Percentiles rank a stretch among this genome's conserved stretches.
Conservation (phyloP, 2,329 filamentous ascomycete genomes). For the Paecilomyces sp. region DNA sequence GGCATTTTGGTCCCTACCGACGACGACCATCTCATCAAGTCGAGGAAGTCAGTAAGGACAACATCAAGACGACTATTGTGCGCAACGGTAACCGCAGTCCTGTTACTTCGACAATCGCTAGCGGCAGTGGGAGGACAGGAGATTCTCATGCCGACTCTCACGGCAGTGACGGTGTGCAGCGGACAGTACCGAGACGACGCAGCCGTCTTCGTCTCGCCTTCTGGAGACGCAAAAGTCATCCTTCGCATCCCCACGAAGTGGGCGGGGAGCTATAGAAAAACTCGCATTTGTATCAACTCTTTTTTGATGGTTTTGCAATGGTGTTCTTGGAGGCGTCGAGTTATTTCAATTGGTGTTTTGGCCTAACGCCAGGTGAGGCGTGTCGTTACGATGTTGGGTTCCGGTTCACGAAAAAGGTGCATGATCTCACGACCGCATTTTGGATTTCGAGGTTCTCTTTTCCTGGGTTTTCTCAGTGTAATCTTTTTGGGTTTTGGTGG, state of each 20-base stretch:
- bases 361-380: neutral
- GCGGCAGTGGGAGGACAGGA: conserved; percentile 12
- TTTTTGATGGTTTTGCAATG: conserved; percentile 12
- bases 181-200: conserved; percentile 27
- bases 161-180: conserved; percentile 10
- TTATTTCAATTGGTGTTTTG: conserved; percentile 4
- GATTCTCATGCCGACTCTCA: conserved; percentile 5
- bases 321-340: conserved; percentile 10
- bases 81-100: conserved; percentile 19
- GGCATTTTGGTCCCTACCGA: neutral
- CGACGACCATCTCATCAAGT: conserved; percentile 12
- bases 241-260: conserved; percentile 21
- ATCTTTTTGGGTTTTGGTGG: conserved; percentile 3
- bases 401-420: conserved; percentile 18
- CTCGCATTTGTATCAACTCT: conserved; percentile 2
- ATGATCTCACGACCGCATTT: conserved; percentile 20
- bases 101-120: conserved; percentile 17
- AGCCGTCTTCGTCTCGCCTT: conserved; percentile 35
- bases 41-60: conserved; percentile 15
- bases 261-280: conserved; percentile 22
- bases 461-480: conserved; percentile 2
- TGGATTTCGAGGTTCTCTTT: conserved; percentile 10
- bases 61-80: conserved; percentile 10
- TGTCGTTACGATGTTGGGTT: conserved; percentile 3
- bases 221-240: conserved; percentile 29